phyloP scores from a whole-genome alignment of 805 yeast genomes.

The Tetrapisispora fleetii region DNA sequence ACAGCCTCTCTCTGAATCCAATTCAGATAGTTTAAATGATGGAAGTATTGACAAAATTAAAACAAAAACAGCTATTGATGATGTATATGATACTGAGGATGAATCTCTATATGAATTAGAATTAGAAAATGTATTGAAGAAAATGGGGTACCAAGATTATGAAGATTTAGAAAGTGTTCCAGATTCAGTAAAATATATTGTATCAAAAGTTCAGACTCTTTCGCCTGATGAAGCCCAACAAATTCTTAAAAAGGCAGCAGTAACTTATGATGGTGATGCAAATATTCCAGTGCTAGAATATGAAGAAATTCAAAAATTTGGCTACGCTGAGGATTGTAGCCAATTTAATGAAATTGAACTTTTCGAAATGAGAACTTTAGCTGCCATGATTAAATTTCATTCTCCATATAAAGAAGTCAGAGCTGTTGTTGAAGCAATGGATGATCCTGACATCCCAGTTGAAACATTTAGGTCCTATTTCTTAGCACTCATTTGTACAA shows the following conservation, averaged over 20 bases:
- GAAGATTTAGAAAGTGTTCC: constrained; percentile 12
- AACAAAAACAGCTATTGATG: background rate
- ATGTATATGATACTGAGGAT: background rate
- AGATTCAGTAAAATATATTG: constrained; percentile 29
- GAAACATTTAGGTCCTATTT: constrained; percentile 39
- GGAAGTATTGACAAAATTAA: background rate
- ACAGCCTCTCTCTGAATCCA: background rate
- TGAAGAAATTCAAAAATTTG: constrained; percentile 26
- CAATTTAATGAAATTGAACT: constrained; percentile 15
- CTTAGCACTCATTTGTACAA: constrained; percentile 36
- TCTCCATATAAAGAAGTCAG: constrained; percentile 63
- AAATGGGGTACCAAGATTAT: constrained; percentile 8
- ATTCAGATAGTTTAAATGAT: background rate
- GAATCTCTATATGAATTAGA: background rate
- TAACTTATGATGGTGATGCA: constrained; percentile 38
- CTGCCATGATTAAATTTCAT: constrained; percentile 33
- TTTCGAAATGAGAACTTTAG: constrained; percentile 24
- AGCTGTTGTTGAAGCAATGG: constrained; percentile 45
- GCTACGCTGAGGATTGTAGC: constrained; percentile 15
- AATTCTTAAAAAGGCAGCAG: constrained; percentile 33
- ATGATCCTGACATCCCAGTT: constrained; percentile 39
- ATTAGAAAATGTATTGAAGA: constrained; percentile 1
- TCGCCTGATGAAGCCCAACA: constrained; percentile 32
- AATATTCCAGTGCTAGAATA: constrained; percentile 35
- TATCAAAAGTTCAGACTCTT: constrained; percentile 32